Base-by-base conservation (phyloP, 2,329 filamentous ascomycete species). In the Samsoniella hepiali region DNA sequence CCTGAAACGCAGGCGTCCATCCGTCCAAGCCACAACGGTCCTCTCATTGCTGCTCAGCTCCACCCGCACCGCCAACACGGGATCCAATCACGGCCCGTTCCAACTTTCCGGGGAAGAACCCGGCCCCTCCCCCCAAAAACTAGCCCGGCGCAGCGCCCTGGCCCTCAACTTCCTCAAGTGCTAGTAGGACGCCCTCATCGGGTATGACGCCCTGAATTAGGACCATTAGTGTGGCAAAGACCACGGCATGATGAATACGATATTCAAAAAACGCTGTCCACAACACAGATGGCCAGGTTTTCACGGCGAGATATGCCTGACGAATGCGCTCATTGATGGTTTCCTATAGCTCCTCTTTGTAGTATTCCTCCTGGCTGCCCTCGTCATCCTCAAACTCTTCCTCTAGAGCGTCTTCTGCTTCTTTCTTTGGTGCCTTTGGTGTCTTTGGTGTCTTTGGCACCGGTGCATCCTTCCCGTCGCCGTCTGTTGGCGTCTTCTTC, bases 291-390 rank as follows among this genome's bases (percentile, higher is more conserved):
- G 22, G 22, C 22, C 22, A 22, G 22, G 22, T 22, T 22, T 22
- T 22, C 22, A 22, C 22, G 22, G 22, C 22, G 22, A 22, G 22
- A 22, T 22, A 22, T 22, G 22, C 22, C 22, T 22, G 22, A 22
- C 22, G 22, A 22, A 22, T 22, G 22, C 22, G 22, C 22, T 22
- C 22, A 22, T 22, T 22, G 22, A 22, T 22, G 22, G 22, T 22
- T 22, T 36, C 10, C 72, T 76, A 84, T 68, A 85, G 71, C 64
- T 86, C 80, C 69, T 87, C 80, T 72, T 82, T 79, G 70, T 79
- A 82, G 66, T 82, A 82, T 65, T 76, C 73, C 70, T 84, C 81
- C 66, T 84, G 74, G 63, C 81, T 84, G 2, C 81, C 81, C 58
- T 76, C 73, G 45, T 71, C 70, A 11, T 58, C 64, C 36, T 64